Evolutionary conservation across 2,329 filamentous ascomycete species (phyloP).

Genomic region (Nannizziopsis arthrosporioides): DNA sequence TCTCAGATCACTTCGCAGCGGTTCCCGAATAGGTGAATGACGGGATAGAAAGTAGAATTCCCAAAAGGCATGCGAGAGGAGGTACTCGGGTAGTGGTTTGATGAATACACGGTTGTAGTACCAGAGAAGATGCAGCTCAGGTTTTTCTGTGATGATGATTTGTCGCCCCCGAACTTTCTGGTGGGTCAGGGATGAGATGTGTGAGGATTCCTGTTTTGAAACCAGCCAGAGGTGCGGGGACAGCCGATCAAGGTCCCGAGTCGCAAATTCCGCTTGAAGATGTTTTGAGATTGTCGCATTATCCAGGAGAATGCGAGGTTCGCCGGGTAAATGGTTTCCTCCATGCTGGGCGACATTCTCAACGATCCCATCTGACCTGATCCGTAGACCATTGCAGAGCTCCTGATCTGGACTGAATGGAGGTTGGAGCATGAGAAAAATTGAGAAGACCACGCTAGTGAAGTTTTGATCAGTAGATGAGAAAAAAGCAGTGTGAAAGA

Average conservation of each 20-base stretch:
- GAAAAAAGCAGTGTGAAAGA: too few relatives aligned
- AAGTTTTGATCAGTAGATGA: too few relatives aligned
- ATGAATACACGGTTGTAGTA: background rate
- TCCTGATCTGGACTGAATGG: background rate
- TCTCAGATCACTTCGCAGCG: background rate
- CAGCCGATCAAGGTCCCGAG: background rate
- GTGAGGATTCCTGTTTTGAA: background rate
- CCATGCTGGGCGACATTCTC: too few relatives aligned
- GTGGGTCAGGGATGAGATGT: background rate
- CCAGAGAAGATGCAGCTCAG: background rate
- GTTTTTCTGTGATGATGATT: background rate
- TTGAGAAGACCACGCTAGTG: too few relatives aligned
- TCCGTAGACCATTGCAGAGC: background rate
- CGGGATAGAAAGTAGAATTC: background rate
- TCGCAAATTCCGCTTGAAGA: background rate
- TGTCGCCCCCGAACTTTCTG: background rate
- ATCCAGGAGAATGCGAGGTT: background rate
- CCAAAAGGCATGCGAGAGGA: constrained; percentile 1
- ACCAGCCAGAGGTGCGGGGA: background rate
- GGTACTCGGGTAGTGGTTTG: background rate
- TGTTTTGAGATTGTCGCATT: background rate
- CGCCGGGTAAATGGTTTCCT: background rate
- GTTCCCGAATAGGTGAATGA: background rate
- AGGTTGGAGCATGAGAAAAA: background rate
- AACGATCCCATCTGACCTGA: too few relatives aligned